A percentile compares a stretch with the other conserved stretches of the same genome.
These are phyloP conservation scores for Suillus placidus DNA, from an alignment of 768 basidiomycete genomes.

Conservation along the genomic window DNA sequence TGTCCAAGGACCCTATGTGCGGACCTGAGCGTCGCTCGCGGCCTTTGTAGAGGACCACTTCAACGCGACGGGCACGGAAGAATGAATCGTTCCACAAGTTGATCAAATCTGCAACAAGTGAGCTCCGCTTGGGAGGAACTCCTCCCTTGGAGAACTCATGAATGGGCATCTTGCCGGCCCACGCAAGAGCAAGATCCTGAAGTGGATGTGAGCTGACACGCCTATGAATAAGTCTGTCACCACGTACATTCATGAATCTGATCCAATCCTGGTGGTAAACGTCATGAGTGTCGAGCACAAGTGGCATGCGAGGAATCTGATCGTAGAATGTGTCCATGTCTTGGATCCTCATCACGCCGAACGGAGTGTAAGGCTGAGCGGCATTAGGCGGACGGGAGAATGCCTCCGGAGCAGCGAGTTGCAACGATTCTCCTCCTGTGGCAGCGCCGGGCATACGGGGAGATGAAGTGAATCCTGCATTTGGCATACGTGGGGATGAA, in stretches of 20 bases:
- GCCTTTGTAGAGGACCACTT: constrained; percentile 80
- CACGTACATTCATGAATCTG: constrained; percentile 70
- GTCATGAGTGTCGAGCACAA: constrained; percentile 73
- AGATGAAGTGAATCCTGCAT: constrained; percentile 29
- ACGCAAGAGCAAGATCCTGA: constrained; percentile 74
- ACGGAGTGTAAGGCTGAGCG: constrained; percentile 66
- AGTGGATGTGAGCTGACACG: constrained; percentile 5
- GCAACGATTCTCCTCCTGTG: constrained; percentile 33
- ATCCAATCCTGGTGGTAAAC: constrained; percentile 81
- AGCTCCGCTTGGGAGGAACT: constrained; percentile 56
- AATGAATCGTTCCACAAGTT: constrained; percentile 81
- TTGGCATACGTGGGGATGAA: constrained; percentile 33
- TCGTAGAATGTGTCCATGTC: constrained; percentile 78
- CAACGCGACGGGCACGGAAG: constrained; percentile 74
- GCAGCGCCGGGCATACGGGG: constrained; percentile 29
- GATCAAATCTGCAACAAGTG: constrained; percentile 68
- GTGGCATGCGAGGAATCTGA: constrained; percentile 70
- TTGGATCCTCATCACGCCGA: constrained; percentile 70
- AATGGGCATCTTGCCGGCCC: constrained; percentile 76
- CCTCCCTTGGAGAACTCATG: constrained; percentile 51
- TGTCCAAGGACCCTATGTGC: constrained; percentile 55
- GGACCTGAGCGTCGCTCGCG: constrained; percentile 76
- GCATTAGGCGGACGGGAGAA: constrained; percentile 75
- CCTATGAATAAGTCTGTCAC: neutral
- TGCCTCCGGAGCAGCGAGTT: constrained; percentile 66